A percentile compares a stretch with the other conserved stretches of the same genome.
Evolutionary conservation across 2,329 filamentous ascomycete species (phyloP).

Genomic region (Arachnomyces sp.): DNA sequence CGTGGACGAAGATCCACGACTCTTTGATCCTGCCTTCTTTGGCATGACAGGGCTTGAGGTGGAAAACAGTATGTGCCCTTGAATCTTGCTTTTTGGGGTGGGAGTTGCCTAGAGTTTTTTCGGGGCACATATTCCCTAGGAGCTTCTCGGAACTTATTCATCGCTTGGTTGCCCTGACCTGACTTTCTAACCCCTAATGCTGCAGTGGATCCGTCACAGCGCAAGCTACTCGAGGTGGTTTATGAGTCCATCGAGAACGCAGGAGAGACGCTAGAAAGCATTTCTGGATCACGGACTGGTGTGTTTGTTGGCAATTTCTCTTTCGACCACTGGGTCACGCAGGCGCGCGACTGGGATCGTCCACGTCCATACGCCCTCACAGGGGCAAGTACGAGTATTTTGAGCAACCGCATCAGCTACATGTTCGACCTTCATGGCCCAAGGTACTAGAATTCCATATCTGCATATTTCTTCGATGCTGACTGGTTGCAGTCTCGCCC

Average conservation of each 20-base stretch:
- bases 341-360: neutral
- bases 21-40: too few species aligned
- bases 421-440: conserved; percentile 8
- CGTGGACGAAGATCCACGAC: too few species aligned
- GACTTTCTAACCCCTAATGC: too few species aligned
- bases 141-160: too few species aligned
- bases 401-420: neutral
- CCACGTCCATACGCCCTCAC: neutral
- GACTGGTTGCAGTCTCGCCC: conserved; percentile 5
- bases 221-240: conserved; percentile 14
- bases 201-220: conserved; percentile 17
- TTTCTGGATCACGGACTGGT: conserved; percentile 6
- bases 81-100: too few species aligned
- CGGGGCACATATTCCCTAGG: too few species aligned
- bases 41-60: too few species aligned
- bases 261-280: conserved; percentile 7
- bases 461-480: too few species aligned
- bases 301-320: conserved; percentile 1
- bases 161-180: too few species aligned
- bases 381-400: neutral
- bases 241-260: conserved; percentile 15
- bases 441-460: neutral
- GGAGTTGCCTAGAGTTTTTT: too few species aligned
- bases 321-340: too few species aligned
- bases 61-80: too few species aligned